These are phyloP conservation scores for Penicillium crustosum DNA, from an alignment of 2,329 filamentous ascomycete species.

Conservation along the genomic window DNA sequence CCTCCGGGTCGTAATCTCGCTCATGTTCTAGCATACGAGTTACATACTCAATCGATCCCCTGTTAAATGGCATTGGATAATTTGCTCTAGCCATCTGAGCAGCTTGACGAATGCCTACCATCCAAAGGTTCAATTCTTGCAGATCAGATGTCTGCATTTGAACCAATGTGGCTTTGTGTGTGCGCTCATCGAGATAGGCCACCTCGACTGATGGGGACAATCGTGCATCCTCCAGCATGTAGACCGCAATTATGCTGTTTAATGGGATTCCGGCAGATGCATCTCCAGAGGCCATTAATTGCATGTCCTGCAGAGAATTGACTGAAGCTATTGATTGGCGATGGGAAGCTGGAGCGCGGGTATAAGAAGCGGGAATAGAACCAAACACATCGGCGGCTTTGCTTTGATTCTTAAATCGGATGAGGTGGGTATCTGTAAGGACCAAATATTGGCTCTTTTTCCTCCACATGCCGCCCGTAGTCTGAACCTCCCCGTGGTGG, in stretches of 20 bases:
- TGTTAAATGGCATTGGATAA: slow-evolving; percentile 55
- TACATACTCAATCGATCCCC: slow-evolving; percentile 62
- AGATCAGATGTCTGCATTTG: slow-evolving; percentile 64
- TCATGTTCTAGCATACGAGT: slow-evolving; percentile 63
- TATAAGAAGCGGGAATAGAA: slow-evolving; percentile 46
- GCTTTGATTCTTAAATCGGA: slow-evolving; percentile 66
- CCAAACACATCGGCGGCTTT: slow-evolving; percentile 66
- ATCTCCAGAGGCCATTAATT: slow-evolving; percentile 58
- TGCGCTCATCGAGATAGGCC: slow-evolving; percentile 66
- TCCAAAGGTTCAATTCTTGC: slow-evolving; percentile 66
- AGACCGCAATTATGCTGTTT: slow-evolving; percentile 66
- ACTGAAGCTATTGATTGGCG: slow-evolving; percentile 61
- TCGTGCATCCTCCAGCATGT: slow-evolving; percentile 65
- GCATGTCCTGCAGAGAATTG: slow-evolving; percentile 61
- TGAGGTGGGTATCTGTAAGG: slow-evolving; percentile 65
- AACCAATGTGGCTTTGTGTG: slow-evolving; percentile 59
- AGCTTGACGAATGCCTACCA: slow-evolving; percentile 60
- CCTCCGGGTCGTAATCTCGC: slow-evolving; percentile 66
- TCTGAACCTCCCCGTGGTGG: slow-evolving; percentile 69
- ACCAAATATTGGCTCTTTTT: slow-evolving; percentile 73
- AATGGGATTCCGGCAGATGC: slow-evolving; percentile 57
- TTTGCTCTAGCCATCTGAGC: slow-evolving; percentile 56
- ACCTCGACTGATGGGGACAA: slow-evolving; percentile 68
- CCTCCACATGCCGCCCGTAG: slow-evolving; percentile 66
- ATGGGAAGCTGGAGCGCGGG: slow-evolving; percentile 45